These are phyloP conservation scores for Starmerella tilneyi DNA, from an alignment of 805 yeast species.

Conservation along the genomic window DNA sequence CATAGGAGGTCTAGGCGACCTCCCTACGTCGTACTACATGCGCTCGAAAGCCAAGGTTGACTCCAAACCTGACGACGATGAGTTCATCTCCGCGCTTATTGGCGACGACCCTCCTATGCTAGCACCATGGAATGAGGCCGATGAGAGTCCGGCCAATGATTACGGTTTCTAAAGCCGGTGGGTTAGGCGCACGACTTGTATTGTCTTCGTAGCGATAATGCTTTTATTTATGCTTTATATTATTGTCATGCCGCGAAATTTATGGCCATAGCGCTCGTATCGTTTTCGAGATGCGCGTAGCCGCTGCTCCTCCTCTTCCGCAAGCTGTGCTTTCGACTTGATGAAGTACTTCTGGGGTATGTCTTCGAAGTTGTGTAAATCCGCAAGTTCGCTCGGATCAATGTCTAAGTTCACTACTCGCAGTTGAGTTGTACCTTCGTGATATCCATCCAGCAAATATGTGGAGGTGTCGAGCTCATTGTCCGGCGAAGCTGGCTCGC, in stretches of 20 bases:
- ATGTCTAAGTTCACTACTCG: conserved; percentile 20
- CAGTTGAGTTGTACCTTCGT: conserved; percentile 18
- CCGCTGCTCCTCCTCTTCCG: conserved; percentile 21
- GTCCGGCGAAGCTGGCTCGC: conserved; percentile 12
- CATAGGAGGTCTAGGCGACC: conserved; percentile 12
- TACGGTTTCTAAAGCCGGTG: neutral
- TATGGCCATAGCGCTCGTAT: conserved; percentile 22
- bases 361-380: neutral
- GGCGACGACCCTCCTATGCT: conserved; percentile 4
- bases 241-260: conserved; percentile 1
- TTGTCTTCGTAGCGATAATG: neutral
- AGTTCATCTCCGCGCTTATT: conserved; percentile 6
- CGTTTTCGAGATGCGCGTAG: conserved; percentile 10
- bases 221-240: neutral
- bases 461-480: neutral
- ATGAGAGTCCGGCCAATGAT: neutral
- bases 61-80: neutral
- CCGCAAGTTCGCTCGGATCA: too few relatives aligned
- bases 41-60: conserved; percentile 6
- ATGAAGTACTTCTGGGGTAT: conserved; percentile 13
- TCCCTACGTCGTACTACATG: conserved; percentile 16
- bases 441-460: conserved; percentile 22
- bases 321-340: conserved; percentile 23
- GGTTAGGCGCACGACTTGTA: too few relatives aligned
- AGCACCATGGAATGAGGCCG: conserved; percentile 4